phyloP scores from a whole-genome alignment of 495 filamentous ascomycete genomes.

The Neurospora pannonica region DNA sequence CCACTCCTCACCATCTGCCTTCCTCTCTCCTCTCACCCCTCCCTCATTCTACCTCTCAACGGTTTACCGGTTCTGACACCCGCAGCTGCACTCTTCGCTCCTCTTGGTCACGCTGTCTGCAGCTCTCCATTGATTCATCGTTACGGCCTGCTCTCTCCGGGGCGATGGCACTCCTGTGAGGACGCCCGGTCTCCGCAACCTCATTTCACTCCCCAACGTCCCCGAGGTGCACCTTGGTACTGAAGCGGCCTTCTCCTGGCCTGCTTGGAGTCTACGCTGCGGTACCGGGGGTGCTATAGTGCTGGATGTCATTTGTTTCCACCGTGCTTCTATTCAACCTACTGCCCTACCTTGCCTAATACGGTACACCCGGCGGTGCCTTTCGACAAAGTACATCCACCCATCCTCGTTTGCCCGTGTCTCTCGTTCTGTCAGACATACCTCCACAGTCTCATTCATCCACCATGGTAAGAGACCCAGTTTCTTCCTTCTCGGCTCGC shows the following conservation, averaged over 20 bases:
- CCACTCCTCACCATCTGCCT: constrained; percentile 3
- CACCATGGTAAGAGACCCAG: constrained; percentile 35
- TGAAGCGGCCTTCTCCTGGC: constrained; percentile 9
- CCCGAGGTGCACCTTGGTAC: constrained; percentile 19
- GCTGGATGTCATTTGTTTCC: background rate
- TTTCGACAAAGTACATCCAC: constrained; percentile 16
- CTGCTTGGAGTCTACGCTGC: constrained; percentile 4
- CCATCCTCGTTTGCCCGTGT: constrained; percentile 20
- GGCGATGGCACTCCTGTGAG: constrained; percentile 24
- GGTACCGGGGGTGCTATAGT: constrained; percentile 5
- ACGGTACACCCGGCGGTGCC: constrained; percentile 16
- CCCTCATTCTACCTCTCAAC: constrained; percentile 13
- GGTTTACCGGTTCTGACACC: constrained; percentile 13
- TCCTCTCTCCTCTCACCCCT: constrained; percentile 4
- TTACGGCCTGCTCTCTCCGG: constrained; percentile 8
- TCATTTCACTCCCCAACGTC: constrained; percentile 14
- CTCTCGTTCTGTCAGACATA: constrained; percentile 5
- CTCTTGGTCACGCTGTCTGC: constrained; percentile 22
- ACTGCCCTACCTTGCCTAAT: constrained; percentile 4
- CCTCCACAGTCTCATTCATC: constrained; percentile 1
- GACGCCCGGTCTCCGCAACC: constrained; percentile 27
- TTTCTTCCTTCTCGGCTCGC: constrained; percentile 13
- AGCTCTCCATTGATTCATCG: constrained; percentile 12
- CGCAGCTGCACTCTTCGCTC: constrained; percentile 26
- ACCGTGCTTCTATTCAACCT: constrained; percentile 9